These are phyloP conservation scores for Alternaria rosae DNA, from an alignment of 2,329 filamentous ascomycete genomes.

Conservation along the genomic window DNA sequence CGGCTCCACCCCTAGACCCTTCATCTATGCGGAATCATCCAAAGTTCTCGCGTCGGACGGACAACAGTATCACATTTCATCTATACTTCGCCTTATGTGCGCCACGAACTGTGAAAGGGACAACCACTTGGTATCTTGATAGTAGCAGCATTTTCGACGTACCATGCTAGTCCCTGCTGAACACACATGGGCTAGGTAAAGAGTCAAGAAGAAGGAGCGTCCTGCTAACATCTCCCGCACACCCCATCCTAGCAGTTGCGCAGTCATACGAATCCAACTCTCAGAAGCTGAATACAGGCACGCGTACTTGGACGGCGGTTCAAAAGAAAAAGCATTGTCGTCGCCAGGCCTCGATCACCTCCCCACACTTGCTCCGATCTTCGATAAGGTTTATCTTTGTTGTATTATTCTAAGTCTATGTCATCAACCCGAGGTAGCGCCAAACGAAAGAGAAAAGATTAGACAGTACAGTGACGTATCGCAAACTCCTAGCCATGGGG, in stretches of 20 bases:
- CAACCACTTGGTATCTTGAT: background rate
- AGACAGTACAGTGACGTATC: background rate
- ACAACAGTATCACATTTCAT: background rate
- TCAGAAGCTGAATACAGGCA: background rate
- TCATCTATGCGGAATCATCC: background rate
- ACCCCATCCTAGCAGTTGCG: background rate
- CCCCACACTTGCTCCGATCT: background rate
- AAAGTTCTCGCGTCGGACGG: background rate
- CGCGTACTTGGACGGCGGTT: background rate
- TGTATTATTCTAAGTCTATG: background rate
- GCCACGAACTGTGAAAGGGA: background rate
- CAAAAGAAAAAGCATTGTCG: background rate
- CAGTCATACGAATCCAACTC: background rate
- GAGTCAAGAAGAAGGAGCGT: background rate
- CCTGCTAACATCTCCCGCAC: background rate
- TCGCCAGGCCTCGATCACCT: background rate
- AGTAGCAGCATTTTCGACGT: background rate
- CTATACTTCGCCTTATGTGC: background rate
- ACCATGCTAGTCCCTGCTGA: background rate
- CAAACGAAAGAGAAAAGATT: background rate
- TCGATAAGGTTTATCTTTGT: background rate
- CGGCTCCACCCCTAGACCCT: background rate
- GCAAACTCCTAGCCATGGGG: constrained; percentile 12
- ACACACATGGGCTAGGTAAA: background rate
- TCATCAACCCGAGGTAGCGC: background rate